Base-by-base conservation (phyloP, 2,329 filamentous ascomycete genomes). In the Shiraia sp. region DNA sequence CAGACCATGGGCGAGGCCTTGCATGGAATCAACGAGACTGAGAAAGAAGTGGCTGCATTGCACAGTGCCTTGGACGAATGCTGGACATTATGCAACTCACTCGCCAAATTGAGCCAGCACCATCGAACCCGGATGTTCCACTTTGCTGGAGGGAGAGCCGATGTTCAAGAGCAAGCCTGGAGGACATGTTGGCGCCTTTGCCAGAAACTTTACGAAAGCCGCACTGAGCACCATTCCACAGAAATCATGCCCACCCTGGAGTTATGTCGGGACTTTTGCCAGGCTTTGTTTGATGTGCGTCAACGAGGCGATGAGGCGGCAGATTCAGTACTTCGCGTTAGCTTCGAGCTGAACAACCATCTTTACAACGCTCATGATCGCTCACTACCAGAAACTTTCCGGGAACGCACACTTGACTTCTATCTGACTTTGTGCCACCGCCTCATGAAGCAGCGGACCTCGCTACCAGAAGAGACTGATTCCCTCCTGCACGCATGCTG, bases 331-430 rank as follows among this genome's bases (percentile, higher is more conserved):
- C 72, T 97, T 32, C 80, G 92, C 33, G 91, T 96, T 53, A 96
- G 89, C 72, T 96, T 96, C 64, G 92, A 96, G 71, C 77, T 96
- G 16, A 96, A 95, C 71, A 96, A 95, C 58, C 91, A 97, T 67
- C 78, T 97, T 2, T 96, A 92, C 72, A 96, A 92, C 63, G 91
- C 90, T 1, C 90, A 96, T 60, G 90, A 95, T 64, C 82, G 87
- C 23, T 85, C 81, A 40, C 75, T 96, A 3, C 92, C 91, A 0
- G 88, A 95, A 59, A 83, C 86, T 0, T 96, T 97, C 65, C 82
- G 87, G 37, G 91, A 96, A 69, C 79, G 91, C 44, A 96, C 92
- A 0, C 70, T 97, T 42, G 92, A 96, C 60, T 96, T 96, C 59
- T 96, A 96, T 61, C 87, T 96, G 54, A 95, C 92, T 0, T 70